Evolutionary conservation across 495 filamentous ascomycete species (phyloP).

Genomic region (Tirmania nivea): DNA sequence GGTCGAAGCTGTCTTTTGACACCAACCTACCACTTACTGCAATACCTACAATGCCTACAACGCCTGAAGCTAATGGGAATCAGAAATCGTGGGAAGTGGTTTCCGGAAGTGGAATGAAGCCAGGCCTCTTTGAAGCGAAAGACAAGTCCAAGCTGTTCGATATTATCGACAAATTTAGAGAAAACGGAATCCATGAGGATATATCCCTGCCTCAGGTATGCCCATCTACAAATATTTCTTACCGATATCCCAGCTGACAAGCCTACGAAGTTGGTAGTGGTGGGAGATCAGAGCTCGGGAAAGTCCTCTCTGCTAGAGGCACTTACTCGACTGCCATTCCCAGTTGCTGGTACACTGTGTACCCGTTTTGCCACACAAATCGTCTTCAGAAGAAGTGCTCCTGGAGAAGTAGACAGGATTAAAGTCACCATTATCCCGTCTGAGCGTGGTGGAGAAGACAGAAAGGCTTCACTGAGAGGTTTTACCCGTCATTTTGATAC

Average conservation of each 20-base stretch:
- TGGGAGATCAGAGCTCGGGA: conserved; percentile 24
- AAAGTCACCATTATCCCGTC: conserved; percentile 24
- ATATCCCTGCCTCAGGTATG: conserved; percentile 24
- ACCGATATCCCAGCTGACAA: background rate
- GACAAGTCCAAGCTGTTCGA: conserved; percentile 12
- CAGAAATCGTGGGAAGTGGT: too few species aligned
- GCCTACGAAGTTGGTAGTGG: conserved; percentile 22
- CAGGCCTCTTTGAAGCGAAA: background rate
- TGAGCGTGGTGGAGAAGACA: conserved; percentile 11
- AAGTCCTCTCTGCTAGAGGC: conserved; percentile 24
- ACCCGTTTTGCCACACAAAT: conserved; percentile 32
- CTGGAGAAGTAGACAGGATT: conserved; percentile 5
- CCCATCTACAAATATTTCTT: background rate
- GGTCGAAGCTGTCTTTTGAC: too few species aligned
- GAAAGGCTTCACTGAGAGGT: conserved; percentile 6
- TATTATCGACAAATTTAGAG: conserved; percentile 22
- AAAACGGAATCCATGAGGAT: conserved; percentile 20
- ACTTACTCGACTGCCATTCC: conserved; percentile 23
- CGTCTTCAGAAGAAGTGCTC: conserved; percentile 22
- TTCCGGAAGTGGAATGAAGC: too few species aligned
- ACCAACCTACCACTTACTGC: too few species aligned
- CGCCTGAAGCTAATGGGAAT: too few species aligned
- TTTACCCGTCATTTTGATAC: conserved; percentile 15
- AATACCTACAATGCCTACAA: too few species aligned
- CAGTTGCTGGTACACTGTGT: conserved; percentile 17